phyloP scores from a whole-genome alignment of 106 monocot species.

The Acanthochlamys bracteata region DNA sequence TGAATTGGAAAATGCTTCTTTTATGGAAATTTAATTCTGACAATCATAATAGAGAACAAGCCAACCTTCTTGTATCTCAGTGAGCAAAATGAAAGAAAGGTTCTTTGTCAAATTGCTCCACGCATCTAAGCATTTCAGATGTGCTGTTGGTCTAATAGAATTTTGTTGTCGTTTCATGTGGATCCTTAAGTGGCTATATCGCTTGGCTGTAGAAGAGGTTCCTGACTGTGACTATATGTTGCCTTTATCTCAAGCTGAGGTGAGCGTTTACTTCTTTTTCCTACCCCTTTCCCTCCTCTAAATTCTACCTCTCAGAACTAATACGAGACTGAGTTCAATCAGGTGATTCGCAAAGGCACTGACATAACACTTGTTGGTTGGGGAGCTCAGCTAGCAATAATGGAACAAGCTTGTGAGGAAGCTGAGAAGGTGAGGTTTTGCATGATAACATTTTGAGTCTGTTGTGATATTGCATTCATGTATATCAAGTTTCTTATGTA shows the following conservation, averaged over 20 bases:
- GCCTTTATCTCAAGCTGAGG: constrained; percentile 91
- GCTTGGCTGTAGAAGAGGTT: constrained; percentile 92
- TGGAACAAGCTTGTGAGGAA: constrained; percentile 87
- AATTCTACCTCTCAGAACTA: background rate
- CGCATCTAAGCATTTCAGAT: too few species aligned
- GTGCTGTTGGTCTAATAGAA: too few species aligned
- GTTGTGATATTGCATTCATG: too few species aligned
- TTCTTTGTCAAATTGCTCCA: too few species aligned
- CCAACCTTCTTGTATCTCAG: too few species aligned
- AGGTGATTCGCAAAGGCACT: constrained; percentile 87
- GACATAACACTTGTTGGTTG: constrained; percentile 97
- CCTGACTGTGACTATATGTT: constrained; percentile 92
- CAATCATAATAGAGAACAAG: too few species aligned
- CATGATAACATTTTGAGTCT: background rate
- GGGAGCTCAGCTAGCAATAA: constrained; percentile 86
- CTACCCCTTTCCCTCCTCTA: background rate
- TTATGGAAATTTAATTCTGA: too few species aligned
- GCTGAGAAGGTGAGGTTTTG: constrained; percentile 64
- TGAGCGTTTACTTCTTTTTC: constrained; percentile 9
- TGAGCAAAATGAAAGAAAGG: too few species aligned
- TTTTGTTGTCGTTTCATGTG: background rate
- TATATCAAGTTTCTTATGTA: too few species aligned
- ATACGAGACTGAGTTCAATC: background rate
- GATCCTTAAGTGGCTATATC: constrained; percentile 68
- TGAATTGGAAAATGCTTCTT: too few species aligned